Conservation (phyloP, 1,284 basidiomycete genomes). For the Boletus sp. region DNA sequence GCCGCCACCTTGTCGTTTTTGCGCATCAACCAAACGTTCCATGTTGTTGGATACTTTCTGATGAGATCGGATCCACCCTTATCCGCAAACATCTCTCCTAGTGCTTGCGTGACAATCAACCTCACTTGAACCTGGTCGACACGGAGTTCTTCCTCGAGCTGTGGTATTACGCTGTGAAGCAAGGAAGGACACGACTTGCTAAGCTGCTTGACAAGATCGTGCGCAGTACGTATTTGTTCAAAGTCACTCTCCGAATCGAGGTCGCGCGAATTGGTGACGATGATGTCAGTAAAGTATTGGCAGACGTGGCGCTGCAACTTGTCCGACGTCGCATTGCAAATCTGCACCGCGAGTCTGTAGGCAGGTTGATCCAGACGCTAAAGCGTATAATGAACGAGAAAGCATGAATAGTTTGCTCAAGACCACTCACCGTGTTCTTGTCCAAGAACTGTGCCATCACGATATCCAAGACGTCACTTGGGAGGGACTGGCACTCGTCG, state of each 20-base stretch:
- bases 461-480: slow-evolving; percentile 74
- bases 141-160: slow-evolving; percentile 87
- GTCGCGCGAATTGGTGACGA: slow-evolving; percentile 55
- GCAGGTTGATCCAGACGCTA: slow-evolving; percentile 74
- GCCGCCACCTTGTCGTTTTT: slow-evolving; percentile 71
- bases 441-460: slow-evolving; percentile 85
- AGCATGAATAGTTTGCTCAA: not conserved
- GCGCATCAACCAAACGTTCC: slow-evolving; percentile 82
- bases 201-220: slow-evolving; percentile 83
- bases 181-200: slow-evolving; percentile 78
- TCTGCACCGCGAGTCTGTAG: slow-evolving; percentile 81
- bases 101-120: slow-evolving; percentile 73
- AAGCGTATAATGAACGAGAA: slow-evolving; percentile 2
- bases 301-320: slow-evolving; percentile 88
- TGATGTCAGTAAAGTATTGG: slow-evolving; percentile 87
- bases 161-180: slow-evolving; percentile 86
- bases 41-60: slow-evolving; percentile 78
- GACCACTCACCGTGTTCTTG: slow-evolving; percentile 55
- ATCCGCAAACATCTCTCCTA: slow-evolving; percentile 89
- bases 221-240: slow-evolving; percentile 68
- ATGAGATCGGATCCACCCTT: slow-evolving; percentile 71
- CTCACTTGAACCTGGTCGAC: slow-evolving; percentile 75
- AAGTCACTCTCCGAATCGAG: slow-evolving; percentile 62
- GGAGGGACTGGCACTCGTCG: slow-evolving; percentile 78
- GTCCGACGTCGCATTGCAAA: slow-evolving; percentile 82